Evolutionary conservation across 2,329 filamentous ascomycete species (phyloP), one percentile per base, ranked within the genome.

Genomic region (Zymoseptoria pseudotritici): DNA sequence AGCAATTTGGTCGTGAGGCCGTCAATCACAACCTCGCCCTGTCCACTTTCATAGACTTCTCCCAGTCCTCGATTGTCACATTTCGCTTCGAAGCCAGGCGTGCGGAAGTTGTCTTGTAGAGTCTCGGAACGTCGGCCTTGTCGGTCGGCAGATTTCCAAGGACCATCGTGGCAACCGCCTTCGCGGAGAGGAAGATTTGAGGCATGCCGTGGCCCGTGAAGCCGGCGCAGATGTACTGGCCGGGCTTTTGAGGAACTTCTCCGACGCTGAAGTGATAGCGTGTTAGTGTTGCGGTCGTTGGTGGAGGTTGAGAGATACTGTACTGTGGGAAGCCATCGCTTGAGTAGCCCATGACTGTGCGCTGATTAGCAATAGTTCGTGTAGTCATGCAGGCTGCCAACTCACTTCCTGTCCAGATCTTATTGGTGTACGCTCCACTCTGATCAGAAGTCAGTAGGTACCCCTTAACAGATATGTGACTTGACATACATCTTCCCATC

Each of bases 401-500:
- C 52, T 24, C 8, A 53, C 52, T 78, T n/a, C 75, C 78, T 6
- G 74, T 78, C 79, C 78, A 81, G 1, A 77, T 62, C 2, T 71
- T 63, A 4, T 76, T 77, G 4, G 69, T 65, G 4, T 60, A 58
- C 11, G 65, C 65, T 29, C 61, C 65, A 52, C 60, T 64, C n/a
- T 53, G 22, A 6, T 29, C 22, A 13, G n/a, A 26, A 26, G 52
- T 52, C 50, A 52, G 50, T 8, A 19, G 11, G 20, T n/a, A 21
- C 7, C 4, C 9, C 7, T 21, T 11, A 17, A 4, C 50, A 21
- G 19, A 26, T 8, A 29, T 29, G 52, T 3, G 20, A 26, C 22
- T 53, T 29, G n/a, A 52, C 50, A 8, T 20, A 52, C 50, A 21
- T 75, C 63, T 54, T 81, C 77, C 81, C 80, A 83, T 0, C 80